phyloP scores from a whole-genome alignment of 164 flowering plant species.

The Macadamia tetraphylla region DNA sequence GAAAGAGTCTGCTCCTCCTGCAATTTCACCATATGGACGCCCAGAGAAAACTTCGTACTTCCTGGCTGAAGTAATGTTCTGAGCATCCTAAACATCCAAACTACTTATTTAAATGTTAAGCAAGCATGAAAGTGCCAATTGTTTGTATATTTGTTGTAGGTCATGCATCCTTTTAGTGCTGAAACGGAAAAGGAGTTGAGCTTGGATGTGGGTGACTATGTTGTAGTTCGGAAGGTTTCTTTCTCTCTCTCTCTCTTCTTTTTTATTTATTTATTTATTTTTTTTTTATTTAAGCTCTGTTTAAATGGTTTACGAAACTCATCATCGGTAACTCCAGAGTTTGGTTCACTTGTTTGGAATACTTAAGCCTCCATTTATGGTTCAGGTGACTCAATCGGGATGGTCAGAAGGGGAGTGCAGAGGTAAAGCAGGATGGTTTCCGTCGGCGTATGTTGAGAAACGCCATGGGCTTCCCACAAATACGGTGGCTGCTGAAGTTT shows the following conservation, averaged over 20 bases:
- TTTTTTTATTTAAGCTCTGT: not conserved
- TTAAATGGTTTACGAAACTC: not conserved
- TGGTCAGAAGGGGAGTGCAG: slow-evolving; percentile 96
- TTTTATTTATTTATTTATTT: too few species aligned
- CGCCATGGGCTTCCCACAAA: slow-evolving; percentile 64
- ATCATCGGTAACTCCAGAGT: too few species aligned
- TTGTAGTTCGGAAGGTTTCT: slow-evolving; percentile 89
- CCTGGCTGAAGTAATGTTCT: slow-evolving; percentile 72
- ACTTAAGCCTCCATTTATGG: not conserved
- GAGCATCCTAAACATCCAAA: not conserved
- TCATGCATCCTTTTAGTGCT: slow-evolving; percentile 57
- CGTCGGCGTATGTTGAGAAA: slow-evolving; percentile 65
- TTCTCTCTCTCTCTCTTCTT: not conserved
- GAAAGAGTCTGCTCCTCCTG: slow-evolving; percentile 93
- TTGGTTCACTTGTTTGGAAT: not conserved
- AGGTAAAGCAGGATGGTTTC: slow-evolving; percentile 93
- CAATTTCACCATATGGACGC: slow-evolving; percentile 28
- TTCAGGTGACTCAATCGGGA: slow-evolving; percentile 66
- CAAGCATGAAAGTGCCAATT: not conserved
- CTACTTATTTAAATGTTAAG: not conserved
- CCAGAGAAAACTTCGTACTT: slow-evolving; percentile 64
- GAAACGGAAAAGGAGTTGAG: slow-evolving; percentile 76
- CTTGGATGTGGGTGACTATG: slow-evolving; percentile 81
- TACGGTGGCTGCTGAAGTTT: slow-evolving; percentile 37
- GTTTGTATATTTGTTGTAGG: slow-evolving; percentile 46